phyloP scores from a whole-genome alignment of 169 alveolate species.

The Cystoisospora suis region DNA sequence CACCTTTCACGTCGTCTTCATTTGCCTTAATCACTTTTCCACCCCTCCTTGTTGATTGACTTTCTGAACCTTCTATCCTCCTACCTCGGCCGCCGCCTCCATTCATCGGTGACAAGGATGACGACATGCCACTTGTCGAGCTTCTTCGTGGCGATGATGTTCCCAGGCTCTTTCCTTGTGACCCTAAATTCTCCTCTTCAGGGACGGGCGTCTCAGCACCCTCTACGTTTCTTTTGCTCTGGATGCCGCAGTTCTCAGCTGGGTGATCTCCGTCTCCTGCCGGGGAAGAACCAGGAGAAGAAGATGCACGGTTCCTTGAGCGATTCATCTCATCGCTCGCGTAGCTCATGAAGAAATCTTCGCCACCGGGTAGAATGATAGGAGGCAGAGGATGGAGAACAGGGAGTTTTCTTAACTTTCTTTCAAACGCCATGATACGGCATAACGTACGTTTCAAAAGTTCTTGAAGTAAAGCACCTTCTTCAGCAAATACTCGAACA shows the following conservation, averaged over 20 bases:
- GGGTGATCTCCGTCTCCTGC: not conserved
- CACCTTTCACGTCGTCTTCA: too few relatives aligned
- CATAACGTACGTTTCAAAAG: slow-evolving; percentile 31
- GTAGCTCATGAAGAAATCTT: not conserved
- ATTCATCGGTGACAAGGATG: too few relatives aligned
- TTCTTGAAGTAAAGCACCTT: not conserved
- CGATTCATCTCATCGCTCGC: not conserved
- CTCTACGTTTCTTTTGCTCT: not conserved
- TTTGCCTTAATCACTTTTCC: too few relatives aligned
- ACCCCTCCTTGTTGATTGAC: too few relatives aligned
- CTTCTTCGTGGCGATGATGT: too few relatives aligned
- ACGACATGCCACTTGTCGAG: too few relatives aligned
- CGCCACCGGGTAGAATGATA: slow-evolving; percentile 40
- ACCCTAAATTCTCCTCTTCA: not conserved
- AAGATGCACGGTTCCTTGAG: not conserved
- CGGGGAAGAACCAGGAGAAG: too few relatives aligned
- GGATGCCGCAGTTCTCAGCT: not conserved
- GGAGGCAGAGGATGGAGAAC: slow-evolving; percentile 50
- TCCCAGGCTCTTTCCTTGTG: not conserved
- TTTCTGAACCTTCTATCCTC: too few relatives aligned
- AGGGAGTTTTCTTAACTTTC: slow-evolving; percentile 16
- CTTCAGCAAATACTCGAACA: not conserved
- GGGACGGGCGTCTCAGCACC: not conserved
- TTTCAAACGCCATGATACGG: slow-evolving; percentile 43
- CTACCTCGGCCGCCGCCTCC: too few relatives aligned